Evolutionary conservation across 2,329 filamentous ascomycete species (phyloP), one percentile per base, ranked within the genome.

Genomic region (Curvularia lunata): DNA sequence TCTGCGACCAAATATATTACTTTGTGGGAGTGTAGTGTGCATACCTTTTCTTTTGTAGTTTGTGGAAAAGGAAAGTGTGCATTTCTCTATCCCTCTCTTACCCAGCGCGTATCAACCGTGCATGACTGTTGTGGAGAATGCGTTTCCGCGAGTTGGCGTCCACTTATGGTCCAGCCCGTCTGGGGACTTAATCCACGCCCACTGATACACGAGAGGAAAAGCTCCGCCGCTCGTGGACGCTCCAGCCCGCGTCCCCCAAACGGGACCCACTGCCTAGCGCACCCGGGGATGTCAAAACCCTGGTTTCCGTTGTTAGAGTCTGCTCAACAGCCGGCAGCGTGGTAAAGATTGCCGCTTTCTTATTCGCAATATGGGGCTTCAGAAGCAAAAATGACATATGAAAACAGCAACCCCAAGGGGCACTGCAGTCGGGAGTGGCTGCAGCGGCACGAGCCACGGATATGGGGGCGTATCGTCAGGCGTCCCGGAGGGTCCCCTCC

Each of bases 331-430:
- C 30, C 41, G 18, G 43, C 32, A 37, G 34, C 3, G 12, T 38
- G 40, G 47, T 28, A 9, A 37, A 28, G 19, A 37, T 27, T 54
- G 45, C 50, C 54, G 30, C 28, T 38, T 45, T 16, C 28, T 45
- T 37, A 4, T 38, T 54, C 38, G 16, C 18, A 45, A 45, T 51
- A 38, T 45, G 50, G 50, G 41, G 37, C 52, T 48, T 25, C 38
- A 54, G 40, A 52, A 52, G 50, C 50, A 52, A 52, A 52, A 52
- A 7, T 8, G 41, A 46, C 41, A 37, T 46, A 54, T 27, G 41
- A 19, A 43, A 25, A 45, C 37, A 49, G 42, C 8, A 12, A 43
- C 18, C 37, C 49, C 47, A 54, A 54, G 34, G 52, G 50, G 50
- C 23, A 41, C 30, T 40, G 34, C 37, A n/a, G 25, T 30, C 37